These are phyloP conservation scores for Coemansia biformis DNA, from an alignment of 192 early-diverging fungal genomes.

Conservation along the genomic window DNA sequence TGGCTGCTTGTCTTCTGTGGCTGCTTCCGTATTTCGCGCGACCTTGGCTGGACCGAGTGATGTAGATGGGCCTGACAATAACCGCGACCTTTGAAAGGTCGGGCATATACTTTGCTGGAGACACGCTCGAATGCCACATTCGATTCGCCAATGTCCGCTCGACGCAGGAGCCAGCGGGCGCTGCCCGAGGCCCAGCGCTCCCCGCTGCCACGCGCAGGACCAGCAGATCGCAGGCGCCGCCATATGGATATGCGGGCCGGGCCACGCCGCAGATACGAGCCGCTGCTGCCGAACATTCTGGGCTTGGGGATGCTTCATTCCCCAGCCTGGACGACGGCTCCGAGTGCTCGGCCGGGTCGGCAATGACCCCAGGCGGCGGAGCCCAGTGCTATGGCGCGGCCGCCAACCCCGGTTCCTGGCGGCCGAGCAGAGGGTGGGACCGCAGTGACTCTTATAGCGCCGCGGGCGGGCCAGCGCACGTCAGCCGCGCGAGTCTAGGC, in stretches of 20 bases:
- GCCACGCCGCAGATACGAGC: not conserved
- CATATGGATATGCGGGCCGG: constrained; percentile 11
- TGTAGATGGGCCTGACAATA: constrained; percentile 47
- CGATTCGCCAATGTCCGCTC: constrained; percentile 39
- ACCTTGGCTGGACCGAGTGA: too few species aligned
- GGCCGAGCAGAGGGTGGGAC: too few species aligned
- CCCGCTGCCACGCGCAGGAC: constrained; percentile 4
- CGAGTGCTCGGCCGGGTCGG: constrained; percentile 13
- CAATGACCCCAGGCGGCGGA: not conserved
- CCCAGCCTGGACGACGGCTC: constrained; percentile 13
- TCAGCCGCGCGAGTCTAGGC: not conserved
- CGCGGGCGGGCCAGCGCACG: too few species aligned
- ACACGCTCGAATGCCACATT: constrained; percentile 50
- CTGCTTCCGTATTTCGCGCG: too few species aligned
- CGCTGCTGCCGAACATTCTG: not conserved
- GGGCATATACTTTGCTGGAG: constrained; percentile 50
- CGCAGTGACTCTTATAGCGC: too few species aligned
- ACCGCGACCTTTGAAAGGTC: constrained; percentile 47
- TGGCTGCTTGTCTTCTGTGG: not conserved
- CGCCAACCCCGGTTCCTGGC: too few species aligned
- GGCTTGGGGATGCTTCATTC: constrained; percentile 5
- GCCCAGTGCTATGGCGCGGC: not conserved
- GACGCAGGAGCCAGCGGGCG: not conserved
- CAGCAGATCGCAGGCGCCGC: constrained; percentile 2
- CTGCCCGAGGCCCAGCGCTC: not conserved